phyloP scores from a whole-genome alignment of 1,284 basidiomycete genomes.

The Fistulina hepatica region DNA sequence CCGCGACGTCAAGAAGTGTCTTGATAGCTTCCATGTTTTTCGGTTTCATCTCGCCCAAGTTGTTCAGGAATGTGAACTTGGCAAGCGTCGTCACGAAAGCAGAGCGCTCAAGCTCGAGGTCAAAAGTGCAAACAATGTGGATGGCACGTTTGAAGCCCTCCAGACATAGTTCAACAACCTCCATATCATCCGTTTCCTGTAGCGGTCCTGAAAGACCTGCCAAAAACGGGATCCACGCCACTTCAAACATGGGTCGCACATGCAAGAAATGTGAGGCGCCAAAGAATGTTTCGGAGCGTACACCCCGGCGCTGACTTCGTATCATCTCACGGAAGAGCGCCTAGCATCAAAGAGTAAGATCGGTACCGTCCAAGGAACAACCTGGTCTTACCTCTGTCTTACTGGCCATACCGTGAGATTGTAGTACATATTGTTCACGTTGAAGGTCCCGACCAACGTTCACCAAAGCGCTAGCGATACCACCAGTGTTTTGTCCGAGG shows the following conservation, averaged over 20 bases:
- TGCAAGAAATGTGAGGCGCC: conserved; percentile 92
- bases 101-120: conserved; percentile 89
- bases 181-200: conserved; percentile 87
- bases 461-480: conserved; percentile 71
- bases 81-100: conserved; percentile 96
- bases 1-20: conserved; percentile 82
- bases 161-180: conserved; percentile 84
- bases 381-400: conserved; percentile 73
- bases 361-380: conserved; percentile 6
- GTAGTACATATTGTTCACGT: conserved; percentile 87
- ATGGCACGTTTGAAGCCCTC: conserved; percentile 93
- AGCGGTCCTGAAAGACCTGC: conserved; percentile 88
- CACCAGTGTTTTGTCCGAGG: conserved; percentile 45
- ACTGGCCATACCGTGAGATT: conserved; percentile 90
- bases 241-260: conserved; percentile 95
- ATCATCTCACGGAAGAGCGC: conserved; percentile 86
- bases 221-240: conserved; percentile 94
- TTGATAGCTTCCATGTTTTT: conserved; percentile 99
- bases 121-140: conserved; percentile 88
- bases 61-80: conserved; percentile 95
- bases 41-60: conserved; percentile 93
- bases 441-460: conserved; percentile 88
- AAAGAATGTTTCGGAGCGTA: conserved; percentile 79
- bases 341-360: conserved; percentile 36
- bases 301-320: conserved; percentile 73